A percentile compares a stretch with the other conserved stretches of the same genome.
Conservation (phyloP, 2,329 filamentous ascomycete species). For the Nigrograna mackinnonii region DNA sequence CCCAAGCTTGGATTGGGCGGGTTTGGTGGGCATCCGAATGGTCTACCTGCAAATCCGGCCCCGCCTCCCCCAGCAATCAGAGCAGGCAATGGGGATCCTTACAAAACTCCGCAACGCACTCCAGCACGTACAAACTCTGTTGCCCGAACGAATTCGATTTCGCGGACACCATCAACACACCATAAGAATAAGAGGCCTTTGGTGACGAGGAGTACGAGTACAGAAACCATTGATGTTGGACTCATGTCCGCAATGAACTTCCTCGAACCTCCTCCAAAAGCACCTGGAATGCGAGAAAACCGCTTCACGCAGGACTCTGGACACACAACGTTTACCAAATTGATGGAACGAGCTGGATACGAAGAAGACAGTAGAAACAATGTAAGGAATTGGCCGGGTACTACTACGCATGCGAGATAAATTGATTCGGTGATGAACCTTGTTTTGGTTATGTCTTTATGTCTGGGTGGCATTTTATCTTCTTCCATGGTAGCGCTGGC, state of each 20-base stretch:
- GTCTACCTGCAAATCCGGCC: slow-evolving; percentile 1
- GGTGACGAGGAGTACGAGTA: slow-evolving; percentile 33
- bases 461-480: background rate
- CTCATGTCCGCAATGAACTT: slow-evolving; percentile 40
- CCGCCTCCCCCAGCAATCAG: background rate
- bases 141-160: background rate
- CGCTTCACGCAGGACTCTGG: slow-evolving; percentile 31
- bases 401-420: slow-evolving; percentile 9
- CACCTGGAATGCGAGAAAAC: slow-evolving; percentile 34
- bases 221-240: slow-evolving; percentile 50
- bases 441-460: background rate
- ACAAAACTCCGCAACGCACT: background rate
- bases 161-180: background rate
- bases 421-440: background rate
- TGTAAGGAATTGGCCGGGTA: slow-evolving; percentile 27
- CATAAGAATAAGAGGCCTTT: slow-evolving; percentile 4
- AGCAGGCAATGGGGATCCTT: background rate
- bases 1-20: slow-evolving; percentile 35
- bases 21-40: background rate
- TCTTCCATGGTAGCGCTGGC: background rate
- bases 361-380: slow-evolving; percentile 30
- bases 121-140: background rate
- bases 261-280: slow-evolving; percentile 35
- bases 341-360: slow-evolving; percentile 48
- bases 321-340: slow-evolving; percentile 44